Percentiles rank a stretch among this genome's conserved stretches.
Evolutionary conservation across 768 basidiomycete genomes (phyloP).

Genomic region (Austroboletus festivus): DNA sequence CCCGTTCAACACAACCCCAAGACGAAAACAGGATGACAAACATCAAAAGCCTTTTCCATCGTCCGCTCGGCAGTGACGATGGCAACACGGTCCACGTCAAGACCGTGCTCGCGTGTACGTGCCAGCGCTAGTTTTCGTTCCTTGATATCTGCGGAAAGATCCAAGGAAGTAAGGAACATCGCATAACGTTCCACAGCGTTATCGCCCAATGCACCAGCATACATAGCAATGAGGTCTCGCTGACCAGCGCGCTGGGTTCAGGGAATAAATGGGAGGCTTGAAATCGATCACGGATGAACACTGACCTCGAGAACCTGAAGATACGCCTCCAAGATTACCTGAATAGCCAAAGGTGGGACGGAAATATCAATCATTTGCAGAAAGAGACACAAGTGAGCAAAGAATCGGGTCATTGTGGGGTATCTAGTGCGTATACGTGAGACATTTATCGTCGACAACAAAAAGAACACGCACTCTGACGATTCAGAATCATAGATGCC

Average conservation of each 20-base stretch:
- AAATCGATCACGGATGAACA: background rate
- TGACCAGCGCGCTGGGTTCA: constrained; percentile 61
- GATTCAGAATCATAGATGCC: constrained; percentile 47
- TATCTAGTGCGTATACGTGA: constrained; percentile 43
- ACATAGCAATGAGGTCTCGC: constrained; percentile 87
- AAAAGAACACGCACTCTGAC: constrained; percentile 51
- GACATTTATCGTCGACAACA: background rate
- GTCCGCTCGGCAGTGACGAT: constrained; percentile 75
- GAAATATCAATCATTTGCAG: constrained; percentile 76
- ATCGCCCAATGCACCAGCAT: constrained; percentile 86
- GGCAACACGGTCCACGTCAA: constrained; percentile 81
- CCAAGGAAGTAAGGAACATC: constrained; percentile 78
- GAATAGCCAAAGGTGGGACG: constrained; percentile 71
- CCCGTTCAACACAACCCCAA: constrained; percentile 7
- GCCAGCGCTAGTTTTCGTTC: constrained; percentile 70
- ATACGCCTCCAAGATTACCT: constrained; percentile 85
- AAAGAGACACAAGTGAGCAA: constrained; percentile 89
- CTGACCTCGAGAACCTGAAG: constrained; percentile 80
- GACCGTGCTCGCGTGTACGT: constrained; percentile 77
- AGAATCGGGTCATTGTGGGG: constrained; percentile 78
- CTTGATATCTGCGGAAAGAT: constrained; percentile 55
- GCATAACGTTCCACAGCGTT: constrained; percentile 93
- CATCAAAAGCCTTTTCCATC: constrained; percentile 67
- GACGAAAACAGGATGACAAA: constrained; percentile 26
- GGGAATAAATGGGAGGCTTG: background rate